These are phyloP conservation scores for Omphalotus olearius DNA, from an alignment of 1,284 basidiomycete species.

Conservation along the genomic window DNA sequence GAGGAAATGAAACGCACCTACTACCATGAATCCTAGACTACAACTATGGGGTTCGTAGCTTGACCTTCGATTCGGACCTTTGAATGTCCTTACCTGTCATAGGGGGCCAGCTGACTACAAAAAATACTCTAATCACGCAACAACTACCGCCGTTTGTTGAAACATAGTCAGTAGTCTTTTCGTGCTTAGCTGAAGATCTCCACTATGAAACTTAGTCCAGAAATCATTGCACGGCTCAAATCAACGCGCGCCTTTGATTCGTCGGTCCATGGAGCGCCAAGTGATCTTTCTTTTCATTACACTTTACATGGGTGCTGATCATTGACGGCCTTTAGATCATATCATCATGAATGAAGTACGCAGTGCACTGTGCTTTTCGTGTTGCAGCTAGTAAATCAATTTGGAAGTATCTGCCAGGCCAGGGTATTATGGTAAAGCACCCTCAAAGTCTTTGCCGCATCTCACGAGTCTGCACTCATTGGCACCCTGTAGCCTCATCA, in stretches of 20 bases:
- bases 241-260: constrained; percentile 54
- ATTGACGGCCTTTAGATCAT: constrained; percentile 45
- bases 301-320: neutral
- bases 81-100: neutral
- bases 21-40: constrained; percentile 37
- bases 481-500: constrained; percentile 71
- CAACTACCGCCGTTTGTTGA: constrained; percentile 62
- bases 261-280: constrained; percentile 66
- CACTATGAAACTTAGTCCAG: constrained; percentile 48
- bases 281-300: neutral
- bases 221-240: constrained; percentile 68
- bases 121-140: constrained; percentile 58
- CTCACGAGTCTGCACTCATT: too few species aligned
- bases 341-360: constrained; percentile 80
- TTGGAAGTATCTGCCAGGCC: constrained; percentile 75
- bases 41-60: constrained; percentile 68
- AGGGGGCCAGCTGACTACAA: constrained; percentile 68
- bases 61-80: neutral
- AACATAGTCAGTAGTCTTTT: constrained; percentile 40
- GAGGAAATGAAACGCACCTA: neutral
- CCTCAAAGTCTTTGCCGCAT: too few species aligned
- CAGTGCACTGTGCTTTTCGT: constrained; percentile 5
- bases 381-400: constrained; percentile 6
- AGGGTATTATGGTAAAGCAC: constrained; percentile 82
- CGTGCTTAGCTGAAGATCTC: constrained; percentile 19